Conservation (phyloP, 495 filamentous ascomycete species). For the Diplogelasinospora grovesii region DNA sequence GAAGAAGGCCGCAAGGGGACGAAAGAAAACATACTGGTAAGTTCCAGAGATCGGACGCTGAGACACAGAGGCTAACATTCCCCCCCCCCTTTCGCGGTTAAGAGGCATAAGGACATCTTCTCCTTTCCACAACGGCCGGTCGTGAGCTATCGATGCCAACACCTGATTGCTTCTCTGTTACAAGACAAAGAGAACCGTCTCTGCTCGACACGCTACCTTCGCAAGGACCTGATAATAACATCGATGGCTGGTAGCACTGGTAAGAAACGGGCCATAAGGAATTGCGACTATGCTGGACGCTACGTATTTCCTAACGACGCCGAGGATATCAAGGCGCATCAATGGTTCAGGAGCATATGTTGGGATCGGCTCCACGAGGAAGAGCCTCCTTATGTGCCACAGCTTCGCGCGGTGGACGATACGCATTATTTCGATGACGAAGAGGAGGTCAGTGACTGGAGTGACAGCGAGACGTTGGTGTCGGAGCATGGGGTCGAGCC, state of each 20-base stretch:
- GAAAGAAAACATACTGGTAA: conserved; percentile 71
- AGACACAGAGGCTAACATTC: too few relatives aligned
- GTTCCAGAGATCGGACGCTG: too few relatives aligned
- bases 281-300: conserved; percentile 32
- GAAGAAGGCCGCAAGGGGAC: conserved; percentile 69
- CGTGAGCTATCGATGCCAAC: conserved; percentile 56
- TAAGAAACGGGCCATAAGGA: neutral
- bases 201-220: conserved; percentile 60
- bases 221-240: conserved; percentile 49
- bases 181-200: conserved; percentile 71
- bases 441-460: conserved; percentile 55
- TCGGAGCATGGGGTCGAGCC: conserved; percentile 11
- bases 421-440: conserved; percentile 88
- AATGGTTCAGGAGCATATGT: conserved; percentile 60
- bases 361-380: conserved; percentile 64
- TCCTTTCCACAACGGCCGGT: conserved; percentile 58
- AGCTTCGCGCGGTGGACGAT: conserved; percentile 63
- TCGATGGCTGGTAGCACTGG: conserved; percentile 9
- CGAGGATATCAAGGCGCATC: conserved; percentile 70
- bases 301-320: conserved; percentile 76
- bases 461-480: conserved; percentile 37
- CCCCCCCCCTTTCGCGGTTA: neutral
- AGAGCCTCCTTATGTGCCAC: conserved; percentile 70
- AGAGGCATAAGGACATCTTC: conserved; percentile 42
- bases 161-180: conserved; percentile 70